phyloP scores from a whole-genome alignment of 768 basidiomycete genomes.

The Phanerochaete carnosa region DNA sequence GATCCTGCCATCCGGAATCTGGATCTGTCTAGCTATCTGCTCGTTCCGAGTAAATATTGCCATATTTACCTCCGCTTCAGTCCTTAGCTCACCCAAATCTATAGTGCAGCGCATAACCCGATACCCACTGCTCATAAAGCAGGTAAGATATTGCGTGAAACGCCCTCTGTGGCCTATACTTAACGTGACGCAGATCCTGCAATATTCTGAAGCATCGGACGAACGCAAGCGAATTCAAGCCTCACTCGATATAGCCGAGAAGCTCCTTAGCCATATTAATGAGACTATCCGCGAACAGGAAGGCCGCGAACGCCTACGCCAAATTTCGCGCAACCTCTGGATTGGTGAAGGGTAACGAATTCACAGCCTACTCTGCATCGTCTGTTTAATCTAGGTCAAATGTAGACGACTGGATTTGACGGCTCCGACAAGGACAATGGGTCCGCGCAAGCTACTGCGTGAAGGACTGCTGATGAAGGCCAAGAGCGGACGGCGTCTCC shows the following conservation, averaged over 20 bases:
- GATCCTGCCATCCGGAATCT: conserved; percentile 75
- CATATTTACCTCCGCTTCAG: background rate
- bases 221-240: conserved; percentile 55
- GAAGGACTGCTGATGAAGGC: conserved; percentile 79
- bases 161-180: background rate
- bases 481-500: conserved; percentile 78
- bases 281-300: conserved; percentile 86
- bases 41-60: conserved; percentile 74
- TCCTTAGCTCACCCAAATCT: background rate
- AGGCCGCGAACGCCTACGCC: conserved; percentile 67
- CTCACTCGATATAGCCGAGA: conserved; percentile 65
- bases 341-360: conserved; percentile 73
- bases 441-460: conserved; percentile 71
- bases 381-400: background rate
- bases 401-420: conserved; percentile 81
- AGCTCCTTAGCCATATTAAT: conserved; percentile 77
- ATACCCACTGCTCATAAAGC: conserved; percentile 87
- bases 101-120: conserved; percentile 94
- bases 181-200: conserved; percentile 51
- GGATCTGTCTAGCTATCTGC: conserved; percentile 86
- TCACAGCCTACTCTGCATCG: background rate
- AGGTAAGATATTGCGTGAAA: conserved; percentile 36
- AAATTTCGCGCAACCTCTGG: conserved; percentile 79
- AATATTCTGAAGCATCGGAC: conserved; percentile 68
- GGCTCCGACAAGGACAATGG: conserved; percentile 82